A percentile compares a stretch with the other conserved stretches of the same genome.
Evolutionary conservation across 371 early-diverging fungal genomes (phyloP).

Genomic region (Apophysomyces trapeziformis): DNA sequence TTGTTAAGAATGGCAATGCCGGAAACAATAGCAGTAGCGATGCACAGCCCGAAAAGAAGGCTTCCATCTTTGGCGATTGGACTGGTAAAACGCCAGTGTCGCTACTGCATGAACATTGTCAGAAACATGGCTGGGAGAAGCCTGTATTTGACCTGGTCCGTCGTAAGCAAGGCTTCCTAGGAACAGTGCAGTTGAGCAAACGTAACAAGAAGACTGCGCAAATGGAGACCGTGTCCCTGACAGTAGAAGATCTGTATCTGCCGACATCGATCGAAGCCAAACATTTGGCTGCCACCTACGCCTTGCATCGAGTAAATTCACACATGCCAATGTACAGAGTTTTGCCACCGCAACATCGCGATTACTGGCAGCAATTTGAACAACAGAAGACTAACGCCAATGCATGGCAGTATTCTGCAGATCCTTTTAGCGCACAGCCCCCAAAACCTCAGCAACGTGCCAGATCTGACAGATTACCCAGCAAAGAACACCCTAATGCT

Average conservation of each 20-base stretch:
- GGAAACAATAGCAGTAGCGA: conserved; percentile 25
- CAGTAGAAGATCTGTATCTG: conserved; percentile 48
- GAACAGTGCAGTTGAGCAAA: conserved; percentile 64
- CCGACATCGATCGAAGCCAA: conserved; percentile 74
- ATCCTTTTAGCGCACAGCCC: conserved; percentile 72
- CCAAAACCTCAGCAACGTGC: conserved; percentile 31
- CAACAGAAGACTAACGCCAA: conserved; percentile 49
- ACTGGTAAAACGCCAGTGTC: conserved; percentile 87
- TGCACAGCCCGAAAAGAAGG: conserved; percentile 28
- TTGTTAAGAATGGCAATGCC: conserved; percentile 49
- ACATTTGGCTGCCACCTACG: conserved; percentile 83
- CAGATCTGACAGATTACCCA: conserved; percentile 17
- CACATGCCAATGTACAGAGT: conserved; percentile 73
- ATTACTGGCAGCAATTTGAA: conserved; percentile 74
- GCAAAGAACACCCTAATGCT: conserved; percentile 40
- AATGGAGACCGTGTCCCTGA: conserved; percentile 52
- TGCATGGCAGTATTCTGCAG: conserved; percentile 69
- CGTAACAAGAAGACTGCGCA: conserved; percentile 75
- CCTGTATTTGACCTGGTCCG: conserved; percentile 62
- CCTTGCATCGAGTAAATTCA: conserved; percentile 79
- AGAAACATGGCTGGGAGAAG: conserved; percentile 79
- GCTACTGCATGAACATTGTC: conserved; percentile 79
- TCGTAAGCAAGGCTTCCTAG: conserved; percentile 53
- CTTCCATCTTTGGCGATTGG: conserved; percentile 75
- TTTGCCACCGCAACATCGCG: conserved; percentile 77